A percentile compares a stretch with the other conserved stretches of the same genome.
Evolutionary conservation across 2,329 filamentous ascomycete genomes (phyloP).

Genomic region (Xylaria sp.): DNA sequence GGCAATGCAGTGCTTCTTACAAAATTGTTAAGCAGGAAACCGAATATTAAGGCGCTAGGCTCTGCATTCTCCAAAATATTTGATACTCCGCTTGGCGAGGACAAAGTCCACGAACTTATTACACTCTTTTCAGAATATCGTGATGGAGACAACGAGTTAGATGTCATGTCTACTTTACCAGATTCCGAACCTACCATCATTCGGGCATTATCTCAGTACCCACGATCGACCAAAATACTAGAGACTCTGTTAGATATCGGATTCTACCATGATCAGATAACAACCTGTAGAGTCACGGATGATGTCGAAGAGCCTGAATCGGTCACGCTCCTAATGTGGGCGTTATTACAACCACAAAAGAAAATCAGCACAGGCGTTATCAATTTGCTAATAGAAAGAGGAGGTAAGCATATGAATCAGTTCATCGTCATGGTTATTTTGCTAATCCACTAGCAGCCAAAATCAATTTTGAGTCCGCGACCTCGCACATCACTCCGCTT

Average conservation of each 20-base stretch:
- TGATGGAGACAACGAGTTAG: conserved; percentile 54
- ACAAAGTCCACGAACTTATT: conserved; percentile 57
- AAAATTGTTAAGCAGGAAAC: conserved; percentile 56
- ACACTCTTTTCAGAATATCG: conserved; percentile 57
- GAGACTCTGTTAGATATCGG: conserved; percentile 61
- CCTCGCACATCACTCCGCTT: conserved; percentile 61
- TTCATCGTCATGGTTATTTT: not conserved
- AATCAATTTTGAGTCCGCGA: conserved; percentile 59
- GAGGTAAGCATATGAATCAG: conserved; percentile 38
- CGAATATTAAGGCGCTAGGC: conserved; percentile 56
- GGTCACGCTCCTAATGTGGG: conserved; percentile 65
- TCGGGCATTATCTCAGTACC: conserved; percentile 59
- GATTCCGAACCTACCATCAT: conserved; percentile 56
- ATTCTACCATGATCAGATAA: conserved; percentile 63
- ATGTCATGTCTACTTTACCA: conserved; percentile 53
- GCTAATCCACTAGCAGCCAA: conserved; percentile 50
- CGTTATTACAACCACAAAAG: conserved; percentile 67
- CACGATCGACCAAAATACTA: conserved; percentile 59
- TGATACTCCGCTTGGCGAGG: conserved; percentile 55
- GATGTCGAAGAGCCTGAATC: conserved; percentile 58
- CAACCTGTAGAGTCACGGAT: conserved; percentile 50
- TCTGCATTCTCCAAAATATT: conserved; percentile 63
- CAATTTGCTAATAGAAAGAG: conserved; percentile 57
- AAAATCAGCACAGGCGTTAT: conserved; percentile 64
- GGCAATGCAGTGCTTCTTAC: conserved; percentile 57